A percentile compares a stretch with the other conserved stretches of the same genome.
Evolutionary conservation across 1,284 basidiomycete species (phyloP).

Genomic region (Limonomyces culmigenus): DNA sequence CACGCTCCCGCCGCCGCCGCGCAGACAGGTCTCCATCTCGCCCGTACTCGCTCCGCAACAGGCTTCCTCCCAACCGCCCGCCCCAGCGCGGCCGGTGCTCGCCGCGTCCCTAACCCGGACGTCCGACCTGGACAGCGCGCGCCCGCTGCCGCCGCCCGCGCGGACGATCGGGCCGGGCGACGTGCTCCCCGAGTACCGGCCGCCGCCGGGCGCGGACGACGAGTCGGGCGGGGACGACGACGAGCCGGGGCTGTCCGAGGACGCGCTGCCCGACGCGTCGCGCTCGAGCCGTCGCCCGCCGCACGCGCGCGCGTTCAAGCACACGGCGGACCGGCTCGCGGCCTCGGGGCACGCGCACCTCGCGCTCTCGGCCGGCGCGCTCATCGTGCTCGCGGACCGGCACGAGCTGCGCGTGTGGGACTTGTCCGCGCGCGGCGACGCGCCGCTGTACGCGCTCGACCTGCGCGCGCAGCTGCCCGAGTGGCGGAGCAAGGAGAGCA

Average conservation of each 20-base stretch:
- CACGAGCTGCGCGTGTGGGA: slow-evolving; percentile 56
- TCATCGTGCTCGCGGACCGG: slow-evolving; percentile 41
- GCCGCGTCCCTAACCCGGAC: too few relatives aligned
- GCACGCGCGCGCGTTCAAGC: slow-evolving; percentile 21
- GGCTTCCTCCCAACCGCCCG: background rate
- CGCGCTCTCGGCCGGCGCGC: slow-evolving; percentile 42
- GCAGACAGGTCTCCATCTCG: background rate
- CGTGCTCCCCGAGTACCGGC: slow-evolving; percentile 42
- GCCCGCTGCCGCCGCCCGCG: slow-evolving; percentile 50
- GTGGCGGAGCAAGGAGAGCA: slow-evolving; percentile 41
- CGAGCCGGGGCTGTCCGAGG: slow-evolving; percentile 20
- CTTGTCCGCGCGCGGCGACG: slow-evolving; percentile 26
- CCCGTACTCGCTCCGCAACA: background rate
- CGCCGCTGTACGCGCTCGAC: slow-evolving; percentile 36
- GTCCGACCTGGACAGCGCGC: background rate
- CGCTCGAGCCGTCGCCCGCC: slow-evolving; percentile 73
- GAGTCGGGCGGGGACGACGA: slow-evolving; percentile 17
- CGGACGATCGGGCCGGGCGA: slow-evolving; percentile 51
- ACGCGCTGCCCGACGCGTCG: slow-evolving; percentile 68
- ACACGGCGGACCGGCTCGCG: slow-evolving; percentile 30
- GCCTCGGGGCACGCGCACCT: slow-evolving; percentile 38
- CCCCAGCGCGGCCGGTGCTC: background rate
- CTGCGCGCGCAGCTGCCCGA: slow-evolving; percentile 38
- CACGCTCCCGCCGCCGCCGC: background rate
- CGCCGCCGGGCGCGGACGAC: slow-evolving; percentile 26